Evolutionary conservation across 768 basidiomycete genomes (phyloP), one percentile per base, ranked within the genome.

Genomic region (Tylopilus rubrobrunneus): DNA sequence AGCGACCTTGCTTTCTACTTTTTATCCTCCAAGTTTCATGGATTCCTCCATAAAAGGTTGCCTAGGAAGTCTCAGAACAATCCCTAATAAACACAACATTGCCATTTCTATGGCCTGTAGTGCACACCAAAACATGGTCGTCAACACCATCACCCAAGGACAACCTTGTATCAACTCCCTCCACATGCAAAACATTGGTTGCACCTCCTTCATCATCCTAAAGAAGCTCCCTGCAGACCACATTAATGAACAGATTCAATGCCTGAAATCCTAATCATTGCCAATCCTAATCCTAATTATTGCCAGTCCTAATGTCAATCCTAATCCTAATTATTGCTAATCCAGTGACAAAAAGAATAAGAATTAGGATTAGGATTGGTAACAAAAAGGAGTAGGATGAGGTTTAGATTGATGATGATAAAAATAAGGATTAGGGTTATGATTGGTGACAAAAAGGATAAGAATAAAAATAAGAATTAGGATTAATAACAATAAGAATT

Each of bases 21-120:
- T 14, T 37, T 15, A 5, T 19, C 15, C 25, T 39, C 48, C 23
- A 8, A 51, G 27, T 27, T 21, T 14, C 19, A 60, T 33, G 28
- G n/a, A 23, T 29, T 33, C 48, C 7, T 40, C n/a, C n/a, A n/a
- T 44, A 0, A 59, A 97, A 94, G 96, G 96, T 7, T 92, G 96
- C 28, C 80, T 99, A 2, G 95, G 96, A 34, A 89, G 84, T 66
- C 83, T 98, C 3, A 96, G 97, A 9, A 89, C 92, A 2, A 98
- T 99, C 58, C 86, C 92, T 11, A 93, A 96, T 72, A 92, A 94
- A 68, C 98, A 96, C 69, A 95, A 99, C 61, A 80, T 98, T 21
- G 95, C 96, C 0, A 84, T 98, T 47, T 91, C 95, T 2, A 99
- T 95, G 0, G 95, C 96, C 3, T 92, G 91, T 55, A 78, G 82